Percentiles rank a stretch among this genome's conserved stretches.
These are phyloP conservation scores for Rhizoclosmatium globosum DNA, from an alignment of 192 early-diverging fungal genomes.

Conservation along the genomic window DNA sequence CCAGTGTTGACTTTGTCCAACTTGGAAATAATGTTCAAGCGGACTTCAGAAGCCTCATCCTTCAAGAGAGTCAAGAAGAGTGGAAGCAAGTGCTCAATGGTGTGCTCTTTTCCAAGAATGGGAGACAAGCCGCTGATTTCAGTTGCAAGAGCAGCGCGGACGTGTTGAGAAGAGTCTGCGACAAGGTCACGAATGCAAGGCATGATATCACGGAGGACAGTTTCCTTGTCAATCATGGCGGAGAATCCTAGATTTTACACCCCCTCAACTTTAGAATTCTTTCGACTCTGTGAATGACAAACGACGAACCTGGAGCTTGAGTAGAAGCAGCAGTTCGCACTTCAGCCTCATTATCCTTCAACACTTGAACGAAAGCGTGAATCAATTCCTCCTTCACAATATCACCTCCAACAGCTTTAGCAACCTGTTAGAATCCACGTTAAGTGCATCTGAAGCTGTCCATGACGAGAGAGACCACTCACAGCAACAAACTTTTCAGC, in stretches of 20 bases:
- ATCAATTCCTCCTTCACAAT: conserved; percentile 89
- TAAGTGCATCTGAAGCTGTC: neutral
- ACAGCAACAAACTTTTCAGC: conserved; percentile 97
- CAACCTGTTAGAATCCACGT: conserved; percentile 58
- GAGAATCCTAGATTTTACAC: conserved; percentile 58
- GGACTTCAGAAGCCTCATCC: conserved; percentile 96
- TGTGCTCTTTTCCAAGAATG: conserved; percentile 92
- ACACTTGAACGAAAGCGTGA: conserved; percentile 80
- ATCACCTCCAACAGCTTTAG: conserved; percentile 80
- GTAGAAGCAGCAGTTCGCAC: conserved; percentile 94
- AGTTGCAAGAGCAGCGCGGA: conserved; percentile 93
- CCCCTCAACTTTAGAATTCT: conserved; percentile 19
- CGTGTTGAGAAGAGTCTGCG: conserved; percentile 95
- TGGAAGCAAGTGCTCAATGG: conserved; percentile 94
- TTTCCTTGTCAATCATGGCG: conserved; percentile 79
- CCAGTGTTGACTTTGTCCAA: conserved; percentile 94
- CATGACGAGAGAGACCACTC: neutral
- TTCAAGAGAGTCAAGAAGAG: conserved; percentile 96
- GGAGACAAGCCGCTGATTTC: conserved; percentile 96
- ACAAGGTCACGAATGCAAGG: conserved; percentile 94
- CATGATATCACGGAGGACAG: conserved; percentile 81
- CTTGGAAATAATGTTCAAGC: conserved; percentile 98
- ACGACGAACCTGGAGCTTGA: conserved; percentile 82
- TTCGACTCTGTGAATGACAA: neutral
- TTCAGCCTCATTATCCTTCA: conserved; percentile 98